These are phyloP conservation scores for Diaporthe humulicola DNA, from an alignment of 2,329 filamentous ascomycete genomes.

Conservation along the genomic window DNA sequence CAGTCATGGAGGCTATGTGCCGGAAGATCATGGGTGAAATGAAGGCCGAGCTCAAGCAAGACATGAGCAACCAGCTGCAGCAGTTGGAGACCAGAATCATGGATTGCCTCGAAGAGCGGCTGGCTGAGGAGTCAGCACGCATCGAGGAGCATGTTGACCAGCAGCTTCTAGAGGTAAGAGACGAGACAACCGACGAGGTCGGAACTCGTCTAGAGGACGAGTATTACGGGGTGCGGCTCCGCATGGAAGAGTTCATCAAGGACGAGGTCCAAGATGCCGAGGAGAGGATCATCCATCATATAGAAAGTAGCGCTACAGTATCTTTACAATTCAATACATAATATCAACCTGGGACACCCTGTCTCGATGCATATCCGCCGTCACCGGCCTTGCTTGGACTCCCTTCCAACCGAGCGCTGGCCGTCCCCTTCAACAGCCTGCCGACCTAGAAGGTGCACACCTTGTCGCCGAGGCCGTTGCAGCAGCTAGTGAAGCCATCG, in stretches of 20 bases:
- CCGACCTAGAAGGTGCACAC: constrained; percentile 16
- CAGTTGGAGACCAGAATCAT: constrained; percentile 9
- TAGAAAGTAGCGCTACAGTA: constrained; percentile 29
- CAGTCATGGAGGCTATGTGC: constrained; percentile 20
- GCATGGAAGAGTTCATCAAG: constrained; percentile 10
- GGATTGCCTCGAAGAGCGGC: constrained; percentile 4
- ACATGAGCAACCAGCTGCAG: constrained; percentile 13
- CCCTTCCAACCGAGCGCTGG: too few species aligned
- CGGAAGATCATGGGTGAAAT: constrained; percentile 29
- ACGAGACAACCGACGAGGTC: constrained; percentile 13
- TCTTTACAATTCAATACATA: constrained; percentile 33
- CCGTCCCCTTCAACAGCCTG: not conserved
- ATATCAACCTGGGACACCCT: not conserved
- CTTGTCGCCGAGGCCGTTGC: not conserved
- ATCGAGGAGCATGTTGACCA: constrained; percentile 6
- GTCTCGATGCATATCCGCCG: too few species aligned
- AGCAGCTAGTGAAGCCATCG: not conserved
- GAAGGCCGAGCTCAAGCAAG: constrained; percentile 29
- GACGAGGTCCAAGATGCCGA: constrained; percentile 29
- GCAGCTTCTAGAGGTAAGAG: constrained; percentile 25
- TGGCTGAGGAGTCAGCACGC: constrained; percentile 2
- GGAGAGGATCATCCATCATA: constrained; percentile 29
- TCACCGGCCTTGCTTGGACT: too few species aligned
- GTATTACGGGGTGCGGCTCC: constrained; percentile 17
- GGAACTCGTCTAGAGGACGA: constrained; percentile 2